Conservation (phyloP, 75 land plant species). For the Adiantum capillusveneris region DNA sequence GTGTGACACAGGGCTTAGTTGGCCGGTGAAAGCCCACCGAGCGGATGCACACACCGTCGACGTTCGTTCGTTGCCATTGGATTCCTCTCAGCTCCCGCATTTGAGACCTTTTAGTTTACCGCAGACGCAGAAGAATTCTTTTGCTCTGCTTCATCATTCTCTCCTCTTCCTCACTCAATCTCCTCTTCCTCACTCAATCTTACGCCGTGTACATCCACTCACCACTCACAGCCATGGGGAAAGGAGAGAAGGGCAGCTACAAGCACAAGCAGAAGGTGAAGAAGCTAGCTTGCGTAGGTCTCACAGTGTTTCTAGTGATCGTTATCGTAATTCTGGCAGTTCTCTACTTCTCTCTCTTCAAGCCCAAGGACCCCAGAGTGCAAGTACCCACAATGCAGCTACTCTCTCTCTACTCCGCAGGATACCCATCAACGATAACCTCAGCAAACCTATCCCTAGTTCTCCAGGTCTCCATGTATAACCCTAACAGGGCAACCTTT, state of each 20-base stretch:
- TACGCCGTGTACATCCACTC: too few relatives aligned
- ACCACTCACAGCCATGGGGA: background rate
- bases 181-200: too few relatives aligned
- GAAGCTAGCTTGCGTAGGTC: conserved; percentile 78
- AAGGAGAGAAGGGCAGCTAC: background rate
- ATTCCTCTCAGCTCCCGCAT: too few relatives aligned
- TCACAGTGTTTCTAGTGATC: conserved; percentile 39
- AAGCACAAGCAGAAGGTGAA: background rate
- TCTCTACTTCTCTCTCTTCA: conserved; percentile 1
- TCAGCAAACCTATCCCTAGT: background rate
- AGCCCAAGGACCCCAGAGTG: conserved; percentile 5
- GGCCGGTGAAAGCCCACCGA: too few relatives aligned
- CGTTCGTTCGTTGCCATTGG: too few relatives aligned
- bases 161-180: too few relatives aligned
- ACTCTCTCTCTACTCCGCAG: conserved; percentile 36
- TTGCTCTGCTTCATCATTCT: too few relatives aligned
- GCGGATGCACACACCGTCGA: too few relatives aligned
- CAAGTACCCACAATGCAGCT: conserved; percentile 9
- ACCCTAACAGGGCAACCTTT: conserved; percentile 4
- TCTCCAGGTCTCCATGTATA: conserved; percentile 5
- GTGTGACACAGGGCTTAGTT: too few relatives aligned
- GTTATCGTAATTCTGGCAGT: background rate
- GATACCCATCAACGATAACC: background rate
- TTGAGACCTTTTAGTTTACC: too few relatives aligned
- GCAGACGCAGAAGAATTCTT: too few relatives aligned